Conservation (phyloP, 805 yeast genomes). For the Komagataella pastoris region DNA sequence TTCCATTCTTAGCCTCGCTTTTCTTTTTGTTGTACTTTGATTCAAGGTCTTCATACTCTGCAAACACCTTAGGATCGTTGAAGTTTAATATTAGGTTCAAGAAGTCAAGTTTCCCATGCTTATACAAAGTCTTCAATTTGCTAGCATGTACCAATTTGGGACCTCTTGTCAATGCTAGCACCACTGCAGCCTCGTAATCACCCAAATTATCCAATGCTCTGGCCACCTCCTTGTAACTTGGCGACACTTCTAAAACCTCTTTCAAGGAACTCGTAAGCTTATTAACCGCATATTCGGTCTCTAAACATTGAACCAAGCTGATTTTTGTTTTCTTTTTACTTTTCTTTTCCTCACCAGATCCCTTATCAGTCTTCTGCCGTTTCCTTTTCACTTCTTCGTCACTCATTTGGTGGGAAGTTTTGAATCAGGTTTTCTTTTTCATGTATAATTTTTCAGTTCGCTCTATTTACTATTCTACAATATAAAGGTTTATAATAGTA, state of each 20-base stretch:
- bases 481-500: not conserved
- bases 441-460: not conserved
- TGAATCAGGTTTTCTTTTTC: not conserved
- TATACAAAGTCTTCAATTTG: slow-evolving; percentile 39
- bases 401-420: not conserved
- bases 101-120: slow-evolving; percentile 31
- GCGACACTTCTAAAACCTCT: not conserved
- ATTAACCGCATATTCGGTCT: not conserved
- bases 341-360: not conserved
- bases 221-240: not conserved
- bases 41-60: slow-evolving; percentile 5
- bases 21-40: not conserved
- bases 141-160: slow-evolving; percentile 49
- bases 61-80: slow-evolving; percentile 14
- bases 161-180: slow-evolving; percentile 28
- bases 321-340: not conserved
- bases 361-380: not conserved
- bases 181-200: not conserved
- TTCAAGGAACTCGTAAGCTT: not conserved
- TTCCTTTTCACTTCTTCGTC: not conserved
- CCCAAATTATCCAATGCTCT: not conserved
- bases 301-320: not conserved
- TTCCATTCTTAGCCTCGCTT: not conserved
- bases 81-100: slow-evolving; percentile 41
- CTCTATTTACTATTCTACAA: not conserved